A percentile compares a stretch with the other conserved stretches of the same genome.
phyloP scores from a whole-genome alignment of 2,329 filamentous ascomycete genomes.

The Ophiostoma sp. region DNA sequence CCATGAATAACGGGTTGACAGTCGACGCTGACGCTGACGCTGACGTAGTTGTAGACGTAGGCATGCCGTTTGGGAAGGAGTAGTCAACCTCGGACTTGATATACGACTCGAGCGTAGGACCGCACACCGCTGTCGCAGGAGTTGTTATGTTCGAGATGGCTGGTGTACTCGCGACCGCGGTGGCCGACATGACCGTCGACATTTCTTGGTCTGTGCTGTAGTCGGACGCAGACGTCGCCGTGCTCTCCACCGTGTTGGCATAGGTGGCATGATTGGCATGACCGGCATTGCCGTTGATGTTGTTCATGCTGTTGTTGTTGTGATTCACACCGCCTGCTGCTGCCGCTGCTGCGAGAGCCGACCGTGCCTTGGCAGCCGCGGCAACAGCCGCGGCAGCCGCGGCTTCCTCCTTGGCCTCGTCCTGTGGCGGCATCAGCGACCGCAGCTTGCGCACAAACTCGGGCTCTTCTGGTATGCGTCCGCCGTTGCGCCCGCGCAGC shows the following conservation, averaged over 20 bases:
- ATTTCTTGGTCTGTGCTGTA: slow-evolving; percentile 8
- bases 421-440: slow-evolving; percentile 37
- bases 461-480: slow-evolving; percentile 40
- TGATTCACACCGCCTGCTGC: not conserved
- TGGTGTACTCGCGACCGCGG: not conserved
- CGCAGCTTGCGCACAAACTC: slow-evolving; percentile 44
- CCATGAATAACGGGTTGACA: slow-evolving; percentile 5
- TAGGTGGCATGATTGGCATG: not conserved
- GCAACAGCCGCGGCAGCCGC: not conserved
- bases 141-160: not conserved
- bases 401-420: slow-evolving; percentile 30
- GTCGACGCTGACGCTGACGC: not conserved
- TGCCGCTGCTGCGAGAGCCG: not conserved
- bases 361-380: not conserved
- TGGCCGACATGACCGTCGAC: not conserved
- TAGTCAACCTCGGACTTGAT: slow-evolving; percentile 1
- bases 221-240: not conserved
- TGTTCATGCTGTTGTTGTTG: slow-evolving; percentile 15
- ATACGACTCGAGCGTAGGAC: not conserved
- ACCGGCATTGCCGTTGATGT: slow-evolving; percentile 19
- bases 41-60: not conserved
- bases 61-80: not conserved
- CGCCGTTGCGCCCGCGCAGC: slow-evolving; percentile 34
- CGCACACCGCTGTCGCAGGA: not conserved
- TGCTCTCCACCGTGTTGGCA: not conserved